Base-by-base conservation (phyloP, 495 filamentous ascomycete genomes). In the Annulohypoxylon bovei region DNA sequence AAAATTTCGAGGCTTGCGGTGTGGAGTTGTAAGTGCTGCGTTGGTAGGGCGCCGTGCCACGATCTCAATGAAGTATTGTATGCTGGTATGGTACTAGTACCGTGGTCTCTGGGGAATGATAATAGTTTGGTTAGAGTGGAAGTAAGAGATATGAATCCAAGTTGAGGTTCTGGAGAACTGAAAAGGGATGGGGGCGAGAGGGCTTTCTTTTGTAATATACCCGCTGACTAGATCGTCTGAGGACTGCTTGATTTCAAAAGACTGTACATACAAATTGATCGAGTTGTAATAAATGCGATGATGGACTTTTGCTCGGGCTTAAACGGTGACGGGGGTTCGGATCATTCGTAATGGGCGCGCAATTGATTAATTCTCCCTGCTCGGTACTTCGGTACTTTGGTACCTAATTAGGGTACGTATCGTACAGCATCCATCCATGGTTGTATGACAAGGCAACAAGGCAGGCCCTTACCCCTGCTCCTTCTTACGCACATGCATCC, bases 181-280 rank as follows among this genome's bases (percentile, higher is more conserved):
- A 30, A 52, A 39, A 60, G 28, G 62, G 63, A 68, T 37, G 65
- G 65, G 70, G 61, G 65, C 56, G 62, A 46, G 54, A 27, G 67
- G 59, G 54, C 44, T 65, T 75, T 75, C 75, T 75, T 73, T 77
- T 77, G 75, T 77, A 77, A 75, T 70, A 35, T 56, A 27, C 37
- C 35, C 40, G 63, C 59, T 68, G 70, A 69, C 67, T 50, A 47
- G 70, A 68, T 65, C 35, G 62, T 56, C 54, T 67, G 71, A 37
- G 28, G 25, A 54, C 52, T 49, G 65, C 32, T 69, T 49, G 61
- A 59, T 47, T 49, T 65, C n/a, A 16, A 52, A 53, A 40, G 6
- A 50, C 23, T n/a, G 28, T 50, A 4, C 16, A 58, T 50, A 65
- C 55, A 65, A 54, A 37, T 39, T 8, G 25, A 67, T 67, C 49